Conservation (phyloP, 2,329 filamentous ascomycete species). For the Penicillium sp. region DNA sequence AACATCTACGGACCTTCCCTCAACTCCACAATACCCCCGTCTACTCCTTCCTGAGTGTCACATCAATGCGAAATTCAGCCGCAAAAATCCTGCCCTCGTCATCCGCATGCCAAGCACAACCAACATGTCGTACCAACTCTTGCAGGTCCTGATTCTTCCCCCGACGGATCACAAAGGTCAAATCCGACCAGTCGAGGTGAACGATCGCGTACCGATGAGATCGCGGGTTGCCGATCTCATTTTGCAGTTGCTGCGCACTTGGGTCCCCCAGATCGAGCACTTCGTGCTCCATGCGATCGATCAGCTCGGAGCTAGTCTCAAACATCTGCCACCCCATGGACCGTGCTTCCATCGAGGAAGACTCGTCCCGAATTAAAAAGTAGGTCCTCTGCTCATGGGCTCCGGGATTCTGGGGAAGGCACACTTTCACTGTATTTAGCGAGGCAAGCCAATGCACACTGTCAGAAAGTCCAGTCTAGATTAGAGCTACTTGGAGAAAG, state of each 20-base stretch:
- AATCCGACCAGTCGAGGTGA: slow-evolving; percentile 9
- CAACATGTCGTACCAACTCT: slow-evolving; percentile 11
- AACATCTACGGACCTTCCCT: neutral
- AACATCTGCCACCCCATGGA: slow-evolving; percentile 12
- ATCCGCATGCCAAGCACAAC: slow-evolving; percentile 15
- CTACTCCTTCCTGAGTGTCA: slow-evolving; percentile 9
- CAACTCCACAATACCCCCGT: too few species aligned
- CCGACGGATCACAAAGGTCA: slow-evolving; percentile 13
- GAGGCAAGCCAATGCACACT: too few species aligned
- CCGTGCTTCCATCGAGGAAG: neutral
- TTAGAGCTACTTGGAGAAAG: neutral
- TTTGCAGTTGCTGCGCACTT: slow-evolving; percentile 1
- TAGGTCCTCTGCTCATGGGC: slow-evolving; percentile 6
- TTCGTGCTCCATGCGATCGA: slow-evolving; percentile 11
- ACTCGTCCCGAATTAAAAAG: slow-evolving; percentile 10
- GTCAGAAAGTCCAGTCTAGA: too few species aligned
- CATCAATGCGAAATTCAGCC: slow-evolving; percentile 13
- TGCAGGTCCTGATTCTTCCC: slow-evolving; percentile 7
- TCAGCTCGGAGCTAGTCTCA: slow-evolving; percentile 3
- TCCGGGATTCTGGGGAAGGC: neutral
- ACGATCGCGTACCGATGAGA: slow-evolving; percentile 4
- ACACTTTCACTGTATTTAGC: neutral
- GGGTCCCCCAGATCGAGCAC: neutral
- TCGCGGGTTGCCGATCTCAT: neutral
- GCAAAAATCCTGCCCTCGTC: slow-evolving; percentile 2